Evolutionary conservation across 495 filamentous ascomycete genomes (phyloP), one percentile per base, ranked within the genome.

Genomic region (Gamarada debralockiae): DNA sequence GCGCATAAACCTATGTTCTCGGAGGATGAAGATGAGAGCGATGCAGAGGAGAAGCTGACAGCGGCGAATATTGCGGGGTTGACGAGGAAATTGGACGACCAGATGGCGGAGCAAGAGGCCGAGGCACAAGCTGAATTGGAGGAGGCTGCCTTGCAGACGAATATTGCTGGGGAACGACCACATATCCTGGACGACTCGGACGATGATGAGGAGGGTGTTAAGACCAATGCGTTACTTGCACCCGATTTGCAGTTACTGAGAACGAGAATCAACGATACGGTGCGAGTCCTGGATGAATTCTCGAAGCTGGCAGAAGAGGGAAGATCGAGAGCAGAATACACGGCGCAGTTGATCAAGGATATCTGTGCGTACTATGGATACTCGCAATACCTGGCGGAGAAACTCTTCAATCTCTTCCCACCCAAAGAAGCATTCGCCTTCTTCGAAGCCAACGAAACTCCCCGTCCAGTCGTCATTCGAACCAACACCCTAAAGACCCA

Each of bases 381-480:
- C 70, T 89, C 86, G 2, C 75, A 80, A 12, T 93, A 81, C 68
- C 76, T 96, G 14, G 90, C 89, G 1, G 86, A 90, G 62, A 96
- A 95, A 69, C 80, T 96, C 5, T 83, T 88, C 70, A 86, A 88
- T 60, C 83, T 98, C 6, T 98, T 98, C 75, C 80, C 91, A 1
- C 87, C 95, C 21, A 83, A 85, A 61, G 95, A 98, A 71, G 95
- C 93, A 0, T 96, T 98, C 53, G 91, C 91, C 6, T 98, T 98
- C 70, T 98, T 98, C 71, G 93, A 98, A 68, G 92, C 92, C 39
- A 98, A 98, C 79, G 93, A 98, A 70, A 90, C 87, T 20, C 78
- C 87, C 17, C 84, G 92, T 42, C 92, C 92, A 1, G 81, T 97
- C 40, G 87, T 92, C 55, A 77, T 82, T 51, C 87, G 93, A 70